Conservation (phyloP, 2,329 filamentous ascomycete species). For the Monilinia fructigena region DNA sequence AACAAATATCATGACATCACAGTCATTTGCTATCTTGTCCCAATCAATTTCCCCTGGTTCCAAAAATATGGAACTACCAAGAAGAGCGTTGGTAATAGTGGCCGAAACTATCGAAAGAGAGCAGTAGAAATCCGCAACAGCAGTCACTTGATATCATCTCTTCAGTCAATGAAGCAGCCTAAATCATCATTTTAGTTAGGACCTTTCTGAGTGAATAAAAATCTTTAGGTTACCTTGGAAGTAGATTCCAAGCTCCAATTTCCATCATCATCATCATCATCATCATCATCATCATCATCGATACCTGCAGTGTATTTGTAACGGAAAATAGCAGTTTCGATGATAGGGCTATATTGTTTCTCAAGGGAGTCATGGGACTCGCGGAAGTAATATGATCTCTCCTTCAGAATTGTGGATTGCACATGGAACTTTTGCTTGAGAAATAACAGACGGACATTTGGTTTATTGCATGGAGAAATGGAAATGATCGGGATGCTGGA, state of each 20-base stretch:
- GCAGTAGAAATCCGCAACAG: not conserved
- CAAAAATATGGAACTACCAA: not conserved
- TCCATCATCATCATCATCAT: not conserved
- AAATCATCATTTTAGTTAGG: not conserved
- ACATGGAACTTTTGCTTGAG: not conserved
- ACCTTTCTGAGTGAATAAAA: not conserved
- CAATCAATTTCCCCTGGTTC: accelerated
- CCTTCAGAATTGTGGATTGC: not conserved
- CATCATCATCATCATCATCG: not conserved
- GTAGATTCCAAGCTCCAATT: not conserved
- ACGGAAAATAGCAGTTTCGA: not conserved
- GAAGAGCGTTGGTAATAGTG: not conserved
- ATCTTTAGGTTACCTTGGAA: not conserved
- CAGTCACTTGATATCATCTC: not conserved
- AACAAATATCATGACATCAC: not conserved
- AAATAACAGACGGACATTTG: not conserved
- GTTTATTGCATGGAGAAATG: not conserved
- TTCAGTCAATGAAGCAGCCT: not conserved
- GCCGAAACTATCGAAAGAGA: not conserved
- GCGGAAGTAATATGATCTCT: not conserved
- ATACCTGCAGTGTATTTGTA: not conserved
- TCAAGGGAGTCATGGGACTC: not conserved
- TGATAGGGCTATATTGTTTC: not conserved
- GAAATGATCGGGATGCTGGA: not conserved
- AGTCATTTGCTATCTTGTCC: not conserved